phyloP scores from a whole-genome alignment of 2,329 filamentous ascomycete species.

The Botryosphaeria agaves region DNA sequence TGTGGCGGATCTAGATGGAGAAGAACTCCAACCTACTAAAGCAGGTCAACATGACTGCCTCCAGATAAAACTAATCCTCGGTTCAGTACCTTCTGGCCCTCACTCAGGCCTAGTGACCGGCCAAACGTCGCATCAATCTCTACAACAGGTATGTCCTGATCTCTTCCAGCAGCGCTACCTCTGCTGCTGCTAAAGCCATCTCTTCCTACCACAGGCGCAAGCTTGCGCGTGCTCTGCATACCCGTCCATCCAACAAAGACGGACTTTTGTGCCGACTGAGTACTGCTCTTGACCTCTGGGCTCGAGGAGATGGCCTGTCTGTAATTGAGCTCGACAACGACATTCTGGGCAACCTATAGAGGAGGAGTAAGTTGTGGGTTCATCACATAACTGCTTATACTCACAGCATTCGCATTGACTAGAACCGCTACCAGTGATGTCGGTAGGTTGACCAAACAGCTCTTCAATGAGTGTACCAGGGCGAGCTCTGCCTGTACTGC shows the following conservation, averaged over 20 bases:
- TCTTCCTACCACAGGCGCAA: slow-evolving; percentile 53
- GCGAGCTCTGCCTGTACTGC: slow-evolving; percentile 66
- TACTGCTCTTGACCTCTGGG: slow-evolving; percentile 26
- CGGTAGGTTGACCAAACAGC: slow-evolving; percentile 86
- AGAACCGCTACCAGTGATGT: slow-evolving; percentile 68
- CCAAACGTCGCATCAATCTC: slow-evolving; percentile 82
- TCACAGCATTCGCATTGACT: slow-evolving; percentile 76
- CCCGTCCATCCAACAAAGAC: slow-evolving; percentile 93
- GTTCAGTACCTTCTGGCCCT: slow-evolving; percentile 61
- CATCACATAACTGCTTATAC: slow-evolving; percentile 7
- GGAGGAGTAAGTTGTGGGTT: slow-evolving; percentile 22
- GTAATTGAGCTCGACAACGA: slow-evolving; percentile 80
- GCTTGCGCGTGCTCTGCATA: slow-evolving; percentile 81
- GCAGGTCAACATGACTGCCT: slow-evolving; percentile 1
- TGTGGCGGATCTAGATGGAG: slow-evolving; percentile 82
- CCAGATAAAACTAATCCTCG: neutral
- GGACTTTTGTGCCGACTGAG: slow-evolving; percentile 41
- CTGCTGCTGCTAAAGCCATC: slow-evolving; percentile 50
- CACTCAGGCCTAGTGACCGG: slow-evolving; percentile 54
- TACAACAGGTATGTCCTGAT: slow-evolving; percentile 61
- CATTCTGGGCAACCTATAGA: slow-evolving; percentile 90
- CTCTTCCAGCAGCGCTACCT: slow-evolving; percentile 38
- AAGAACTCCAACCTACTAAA: slow-evolving; percentile 35
- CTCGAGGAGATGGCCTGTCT: slow-evolving; percentile 24
- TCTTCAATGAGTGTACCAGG: slow-evolving; percentile 67